Conservation (phyloP, 352 stramenopile species). For the Phytopythium cucurbitacearum region DNA sequence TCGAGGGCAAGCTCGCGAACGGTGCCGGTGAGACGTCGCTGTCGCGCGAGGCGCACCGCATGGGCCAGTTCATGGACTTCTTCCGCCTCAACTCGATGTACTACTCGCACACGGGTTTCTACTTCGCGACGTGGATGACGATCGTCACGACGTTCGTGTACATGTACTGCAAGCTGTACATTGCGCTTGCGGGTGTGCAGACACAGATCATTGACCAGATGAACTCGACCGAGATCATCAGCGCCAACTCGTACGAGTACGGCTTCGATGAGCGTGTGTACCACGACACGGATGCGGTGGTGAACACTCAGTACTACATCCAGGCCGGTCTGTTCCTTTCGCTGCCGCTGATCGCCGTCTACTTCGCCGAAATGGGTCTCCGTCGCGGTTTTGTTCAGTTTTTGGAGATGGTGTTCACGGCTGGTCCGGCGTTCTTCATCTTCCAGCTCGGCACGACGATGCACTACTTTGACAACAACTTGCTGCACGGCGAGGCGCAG, state of each 20-base stretch:
- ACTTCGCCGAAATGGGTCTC: constrained; percentile 78
- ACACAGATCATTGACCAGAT: constrained; percentile 70
- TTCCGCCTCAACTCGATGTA: constrained; percentile 87
- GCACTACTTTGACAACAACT: constrained; percentile 86
- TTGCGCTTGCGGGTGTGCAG: constrained; percentile 68
- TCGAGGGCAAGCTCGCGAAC: constrained; percentile 83
- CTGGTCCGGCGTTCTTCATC: constrained; percentile 70
- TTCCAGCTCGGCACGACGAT: constrained; percentile 82
- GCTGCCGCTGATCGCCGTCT: constrained; percentile 68
- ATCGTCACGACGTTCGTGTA: constrained; percentile 87
- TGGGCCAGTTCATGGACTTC: constrained; percentile 86
- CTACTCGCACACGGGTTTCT: constrained; percentile 86
- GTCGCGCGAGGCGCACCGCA: constrained; percentile 73
- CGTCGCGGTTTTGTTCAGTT: constrained; percentile 65
- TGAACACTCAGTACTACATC: constrained; percentile 87
- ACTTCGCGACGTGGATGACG: constrained; percentile 85
- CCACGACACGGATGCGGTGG: constrained; percentile 49
- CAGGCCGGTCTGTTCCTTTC: constrained; percentile 79
- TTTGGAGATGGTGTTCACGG: constrained; percentile 75
- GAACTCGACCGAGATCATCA: constrained; percentile 68
- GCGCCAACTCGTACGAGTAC: constrained; percentile 34
- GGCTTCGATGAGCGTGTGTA: constrained; percentile 64
- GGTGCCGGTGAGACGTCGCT: constrained; percentile 76
- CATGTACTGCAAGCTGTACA: constrained; percentile 85
- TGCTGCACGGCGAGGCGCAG: constrained; percentile 71